These are phyloP conservation scores for Pisolithus orientalis DNA, from an alignment of 768 basidiomycete genomes.

Conservation along the genomic window DNA sequence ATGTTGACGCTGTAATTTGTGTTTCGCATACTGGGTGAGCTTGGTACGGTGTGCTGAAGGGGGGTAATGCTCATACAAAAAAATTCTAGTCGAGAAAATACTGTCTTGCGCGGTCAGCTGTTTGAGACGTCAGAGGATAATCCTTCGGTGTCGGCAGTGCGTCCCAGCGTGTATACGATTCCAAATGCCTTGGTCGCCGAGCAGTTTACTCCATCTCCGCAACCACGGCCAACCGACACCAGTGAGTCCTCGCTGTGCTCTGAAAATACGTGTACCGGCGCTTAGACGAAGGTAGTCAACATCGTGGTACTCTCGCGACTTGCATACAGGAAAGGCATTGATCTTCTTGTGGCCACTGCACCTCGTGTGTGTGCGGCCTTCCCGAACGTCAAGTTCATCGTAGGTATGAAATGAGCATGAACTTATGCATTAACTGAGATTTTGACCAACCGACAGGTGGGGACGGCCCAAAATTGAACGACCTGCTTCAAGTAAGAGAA, in stretches of 20 bases:
- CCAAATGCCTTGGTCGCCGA: slow-evolving; percentile 88
- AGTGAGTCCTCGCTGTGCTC: slow-evolving; percentile 37
- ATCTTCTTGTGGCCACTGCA: slow-evolving; percentile 87
- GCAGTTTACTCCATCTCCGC: slow-evolving; percentile 66
- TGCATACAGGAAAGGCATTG: slow-evolving; percentile 94
- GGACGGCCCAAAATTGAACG: slow-evolving; percentile 91
- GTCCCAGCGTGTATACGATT: slow-evolving; percentile 77
- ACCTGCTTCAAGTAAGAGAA: slow-evolving; percentile 93
- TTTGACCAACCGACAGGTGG: slow-evolving; percentile 53
- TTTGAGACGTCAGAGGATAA: slow-evolving; percentile 46
- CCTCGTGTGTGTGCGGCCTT: slow-evolving; percentile 84
- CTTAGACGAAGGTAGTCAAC: slow-evolving; percentile 50
- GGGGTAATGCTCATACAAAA: not conserved
- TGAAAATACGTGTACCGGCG: not conserved
- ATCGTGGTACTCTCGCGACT: slow-evolving; percentile 88
- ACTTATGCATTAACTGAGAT: not conserved
- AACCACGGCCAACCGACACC: slow-evolving; percentile 39
- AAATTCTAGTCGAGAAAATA: slow-evolving; percentile 84
- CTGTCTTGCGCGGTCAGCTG: slow-evolving; percentile 79
- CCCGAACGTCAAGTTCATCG: slow-evolving; percentile 81
- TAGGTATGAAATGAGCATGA: slow-evolving; percentile 48
- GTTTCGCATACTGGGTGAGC: slow-evolving; percentile 91
- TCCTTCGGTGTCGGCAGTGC: slow-evolving; percentile 39
- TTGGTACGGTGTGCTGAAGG: not conserved
- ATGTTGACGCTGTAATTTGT: slow-evolving; percentile 92